Base-by-base conservation (phyloP, 108 stramenopile genomes). In the Skeletonema grethae region DNA sequence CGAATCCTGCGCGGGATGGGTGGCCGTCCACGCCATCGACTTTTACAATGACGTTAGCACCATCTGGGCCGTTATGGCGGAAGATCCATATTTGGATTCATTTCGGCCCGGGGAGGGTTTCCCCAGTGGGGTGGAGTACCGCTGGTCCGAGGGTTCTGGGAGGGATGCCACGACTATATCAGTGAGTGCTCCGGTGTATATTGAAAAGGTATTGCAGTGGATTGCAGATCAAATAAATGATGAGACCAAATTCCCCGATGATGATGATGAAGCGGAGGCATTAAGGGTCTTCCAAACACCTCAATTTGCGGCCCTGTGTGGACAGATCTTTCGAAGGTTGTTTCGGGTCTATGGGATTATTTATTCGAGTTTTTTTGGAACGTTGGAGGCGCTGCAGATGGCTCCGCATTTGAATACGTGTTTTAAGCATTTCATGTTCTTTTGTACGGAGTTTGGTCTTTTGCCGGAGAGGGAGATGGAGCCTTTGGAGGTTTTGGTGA, bases 351-450 rank as follows among this genome's bases (percentile, higher is more conserved):
- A 95, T 72, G 95, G 90, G n/a, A 95, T 95, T 68, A 87, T 95
- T 61, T 95, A 95, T 67, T 88, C 84, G 15, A 84, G 82, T 56
- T 95, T 95, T 78, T 95, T 95, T 69, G 87, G 89, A 15, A 95
- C 95, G 4, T 62, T 95, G 71, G 95, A 95, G 70, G 95, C 95
- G 24, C 65, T 95, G 73, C 90, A 89, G 57, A 92, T 95, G 95
- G 90, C 95, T 7, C 90, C 95, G 46, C 90, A 93, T 82, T 80
- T 95, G 69, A 95, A 95, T 76, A 90, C 95, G 15, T 91, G 91
- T 73, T 95, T 95, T 79, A 95, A 95, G 65, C 95, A 95, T 65
- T 95, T 95, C 70, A 92, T 95, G 90, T 95, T 88, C 82, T 95
- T 95, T 76, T 95, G 92, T 70, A 91, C 90, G 2, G 95, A 95